A percentile compares a stretch with the other conserved stretches of the same genome.
phyloP scores from a whole-genome alignment of 306 rosid species.

The Crataegus laevigata region DNA sequence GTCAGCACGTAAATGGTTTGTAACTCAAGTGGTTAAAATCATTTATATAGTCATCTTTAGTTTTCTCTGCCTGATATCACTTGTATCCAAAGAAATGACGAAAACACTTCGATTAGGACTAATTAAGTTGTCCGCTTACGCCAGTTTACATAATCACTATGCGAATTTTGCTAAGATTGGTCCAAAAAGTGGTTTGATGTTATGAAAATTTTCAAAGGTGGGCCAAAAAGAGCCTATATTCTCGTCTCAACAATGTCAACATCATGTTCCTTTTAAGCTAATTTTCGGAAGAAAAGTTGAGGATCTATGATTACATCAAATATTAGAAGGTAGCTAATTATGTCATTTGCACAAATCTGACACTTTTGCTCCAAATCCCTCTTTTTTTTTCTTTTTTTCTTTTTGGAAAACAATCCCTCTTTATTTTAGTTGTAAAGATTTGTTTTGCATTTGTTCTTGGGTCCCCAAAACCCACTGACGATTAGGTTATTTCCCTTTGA shows the following conservation, averaged over 20 bases:
- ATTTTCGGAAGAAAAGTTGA: conserved; percentile 1
- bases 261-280: conserved; percentile 1
- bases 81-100: too few species aligned
- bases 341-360: background rate
- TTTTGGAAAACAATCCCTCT: too few species aligned
- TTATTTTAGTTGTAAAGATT: background rate
- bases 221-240: conserved; percentile 2
- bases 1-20: background rate
- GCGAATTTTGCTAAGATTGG: background rate
- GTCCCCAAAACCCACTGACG: conserved; percentile 11
- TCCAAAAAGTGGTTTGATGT: conserved; percentile 16
- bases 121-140: background rate
- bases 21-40: too few species aligned
- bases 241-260: background rate
- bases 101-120: background rate
- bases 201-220: background rate
- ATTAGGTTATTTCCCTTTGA: background rate
- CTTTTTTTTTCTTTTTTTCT: too few species aligned
- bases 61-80: background rate
- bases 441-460: background rate
- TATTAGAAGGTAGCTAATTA: background rate
- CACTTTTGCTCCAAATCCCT: conserved; percentile 3
- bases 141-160: background rate
- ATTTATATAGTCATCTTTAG: too few species aligned
- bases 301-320: conserved; percentile 7